Percentiles rank a stretch among this genome's conserved stretches.
These are phyloP conservation scores for Hymenoscyphus linearis DNA, from an alignment of 2,329 filamentous ascomycete species.

Conservation along the genomic window DNA sequence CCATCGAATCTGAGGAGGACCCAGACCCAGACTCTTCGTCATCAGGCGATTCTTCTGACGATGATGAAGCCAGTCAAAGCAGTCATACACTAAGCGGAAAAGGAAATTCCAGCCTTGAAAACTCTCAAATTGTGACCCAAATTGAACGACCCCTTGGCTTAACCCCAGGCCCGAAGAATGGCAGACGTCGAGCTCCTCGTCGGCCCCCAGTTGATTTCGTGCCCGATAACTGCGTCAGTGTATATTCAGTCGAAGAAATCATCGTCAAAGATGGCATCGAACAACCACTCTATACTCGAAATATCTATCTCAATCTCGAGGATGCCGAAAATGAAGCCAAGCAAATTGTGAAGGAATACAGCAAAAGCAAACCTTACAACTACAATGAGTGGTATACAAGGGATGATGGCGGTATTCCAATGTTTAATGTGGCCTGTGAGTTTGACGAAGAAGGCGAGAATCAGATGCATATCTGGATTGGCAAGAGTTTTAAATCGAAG, in stretches of 20 bases:
- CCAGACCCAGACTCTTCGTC: not conserved
- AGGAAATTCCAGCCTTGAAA: not conserved
- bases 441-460: not conserved
- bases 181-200: not conserved
- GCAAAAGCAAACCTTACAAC: not conserved
- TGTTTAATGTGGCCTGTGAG: not conserved
- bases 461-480: not conserved
- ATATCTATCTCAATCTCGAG: not conserved
- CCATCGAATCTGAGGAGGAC: slow-evolving; percentile 1
- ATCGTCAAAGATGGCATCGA: not conserved
- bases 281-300: not conserved
- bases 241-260: not conserved
- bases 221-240: not conserved
- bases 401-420: too few relatives aligned
- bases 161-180: not conserved
- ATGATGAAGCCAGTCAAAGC: not conserved
- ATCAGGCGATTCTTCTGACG: not conserved
- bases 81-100: not conserved
- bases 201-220: not conserved
- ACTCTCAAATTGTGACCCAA: not conserved
- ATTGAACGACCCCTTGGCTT: not conserved
- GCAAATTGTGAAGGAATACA: too few relatives aligned
- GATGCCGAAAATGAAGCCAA: not conserved
- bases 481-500: not conserved
- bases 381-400: not conserved